A percentile compares a stretch with the other conserved stretches of the same genome.
Conservation (phyloP, 768 basidiomycete genomes). For the Mycena alexandri region DNA sequence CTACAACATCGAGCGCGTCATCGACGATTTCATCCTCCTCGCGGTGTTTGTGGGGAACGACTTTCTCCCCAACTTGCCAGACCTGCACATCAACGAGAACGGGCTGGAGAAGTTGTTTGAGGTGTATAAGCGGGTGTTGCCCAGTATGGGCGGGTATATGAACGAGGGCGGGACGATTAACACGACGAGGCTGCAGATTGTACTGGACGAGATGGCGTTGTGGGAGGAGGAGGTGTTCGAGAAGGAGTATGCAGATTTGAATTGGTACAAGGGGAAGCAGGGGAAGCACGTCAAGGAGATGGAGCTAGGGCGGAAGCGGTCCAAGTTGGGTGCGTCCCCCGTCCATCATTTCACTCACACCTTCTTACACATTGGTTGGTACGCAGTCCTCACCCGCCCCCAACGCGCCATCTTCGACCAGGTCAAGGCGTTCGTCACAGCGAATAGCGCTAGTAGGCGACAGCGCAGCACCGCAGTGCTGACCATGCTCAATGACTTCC, state of each 20-base stretch:
- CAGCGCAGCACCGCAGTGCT: slow-evolving; percentile 60
- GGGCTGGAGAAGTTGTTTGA: slow-evolving; percentile 94
- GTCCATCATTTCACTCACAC: neutral
- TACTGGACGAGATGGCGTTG: slow-evolving; percentile 88
- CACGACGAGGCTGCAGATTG: slow-evolving; percentile 81
- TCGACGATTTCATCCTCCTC: slow-evolving; percentile 97
- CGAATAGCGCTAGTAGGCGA: slow-evolving; percentile 47
- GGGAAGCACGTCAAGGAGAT: slow-evolving; percentile 75
- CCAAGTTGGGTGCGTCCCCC: slow-evolving; percentile 69
- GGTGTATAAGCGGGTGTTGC: slow-evolving; percentile 94
- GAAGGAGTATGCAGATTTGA: slow-evolving; percentile 89
- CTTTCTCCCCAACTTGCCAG: slow-evolving; percentile 95
- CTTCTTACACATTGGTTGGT: neutral
- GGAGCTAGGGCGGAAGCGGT: slow-evolving; percentile 70
- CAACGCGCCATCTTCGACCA: slow-evolving; percentile 85
- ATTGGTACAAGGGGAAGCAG: slow-evolving; percentile 97
- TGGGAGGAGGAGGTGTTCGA: slow-evolving; percentile 95
- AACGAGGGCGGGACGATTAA: slow-evolving; percentile 91
- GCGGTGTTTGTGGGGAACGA: slow-evolving; percentile 99
- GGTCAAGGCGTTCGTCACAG: slow-evolving; percentile 81
- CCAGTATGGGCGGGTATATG: slow-evolving; percentile 89
- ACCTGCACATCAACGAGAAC: slow-evolving; percentile 97
- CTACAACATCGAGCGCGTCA: slow-evolving; percentile 93
- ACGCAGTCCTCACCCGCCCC: slow-evolving; percentile 75
- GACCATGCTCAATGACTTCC: slow-evolving; percentile 81